Base-by-base conservation (phyloP, 441 rosid species). In the Adansonia grandidieri region DNA sequence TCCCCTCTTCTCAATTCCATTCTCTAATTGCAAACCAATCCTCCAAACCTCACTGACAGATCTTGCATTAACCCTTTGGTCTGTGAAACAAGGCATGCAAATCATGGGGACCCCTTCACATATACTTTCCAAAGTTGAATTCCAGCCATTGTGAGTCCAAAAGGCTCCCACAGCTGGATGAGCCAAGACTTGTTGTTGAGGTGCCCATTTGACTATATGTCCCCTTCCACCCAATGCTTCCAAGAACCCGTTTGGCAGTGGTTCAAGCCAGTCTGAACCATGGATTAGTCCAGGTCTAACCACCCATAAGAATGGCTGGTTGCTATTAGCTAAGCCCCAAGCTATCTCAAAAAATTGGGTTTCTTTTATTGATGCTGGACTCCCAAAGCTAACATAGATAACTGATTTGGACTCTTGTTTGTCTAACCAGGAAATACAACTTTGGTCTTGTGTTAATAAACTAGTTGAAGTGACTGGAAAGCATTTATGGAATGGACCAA, bases 401-500 rank as follows among this genome's bases (percentile, higher is more conserved):
- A 89, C 89, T 0, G 92, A 85, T 5, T 75, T 82, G 4, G 83
- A 78, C 11, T 78, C 80, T 80, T 85, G 90, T n/a, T 80, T 86
- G 75, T 88, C 84, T 19, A 91, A 84, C 93, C 93, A 91, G 5
- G 84, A 76, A 44, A 90, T 83, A 76, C 83, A 86, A 77, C 84
- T 84, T 28, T 45, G 60, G 54, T 89, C 96, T 28, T 75, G 84
- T 48, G 81, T 17, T 1, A 79, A 17, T 32, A 86, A 75, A 80
- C 90, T 87, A 62, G 83, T 78, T 6, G 91, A 81, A 14, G 87
- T 78, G 53, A 73, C 77, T 53, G 82, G 74, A 56, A 75, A 82
- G 78, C 53, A 71, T 54, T 77, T 89, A 64, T 90, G 91, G n/a
- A 91, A 90, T n/a, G 97, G 97, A 22, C 93, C 93, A 0, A 91